Evolutionary conservation across 2,329 filamentous ascomycete genomes (phyloP).

Genomic region (Camillea tinctor): DNA sequence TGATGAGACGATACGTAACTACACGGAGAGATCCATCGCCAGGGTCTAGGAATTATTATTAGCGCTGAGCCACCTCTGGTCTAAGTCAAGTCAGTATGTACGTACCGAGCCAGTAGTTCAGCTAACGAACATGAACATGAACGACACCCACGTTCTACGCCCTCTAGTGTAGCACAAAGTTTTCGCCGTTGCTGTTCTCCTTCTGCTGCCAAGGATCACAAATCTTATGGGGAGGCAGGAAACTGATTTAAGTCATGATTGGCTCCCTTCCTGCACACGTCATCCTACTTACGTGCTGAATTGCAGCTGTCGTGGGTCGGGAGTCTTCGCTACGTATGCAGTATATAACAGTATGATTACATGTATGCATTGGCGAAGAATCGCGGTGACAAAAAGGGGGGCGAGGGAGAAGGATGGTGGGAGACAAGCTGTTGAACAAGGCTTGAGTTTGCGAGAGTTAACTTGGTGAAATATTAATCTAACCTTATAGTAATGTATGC

Average conservation of each 20-base stretch:
- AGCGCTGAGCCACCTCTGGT: neutral
- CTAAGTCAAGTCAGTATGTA: no score
- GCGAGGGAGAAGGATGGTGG: no score
- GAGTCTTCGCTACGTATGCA: slow-evolving; percentile 2
- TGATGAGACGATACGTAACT: neutral
- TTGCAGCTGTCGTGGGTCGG: slow-evolving; percentile 14
- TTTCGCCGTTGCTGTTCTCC: neutral
- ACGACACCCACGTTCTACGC: neutral
- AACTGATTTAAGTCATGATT: neutral
- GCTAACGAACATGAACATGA: neutral
- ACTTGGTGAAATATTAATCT: neutral
- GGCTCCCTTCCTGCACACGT: slow-evolving; percentile 12
- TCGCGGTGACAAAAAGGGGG: neutral
- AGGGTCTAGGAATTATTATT: neutral
- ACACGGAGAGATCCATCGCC: neutral
- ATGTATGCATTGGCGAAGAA: neutral
- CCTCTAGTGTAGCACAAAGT: neutral
- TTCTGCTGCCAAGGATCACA: neutral
- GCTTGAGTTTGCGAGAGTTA: neutral
- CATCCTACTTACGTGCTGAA: slow-evolving; percentile 9
- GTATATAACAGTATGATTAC: neutral
- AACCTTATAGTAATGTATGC: no score
- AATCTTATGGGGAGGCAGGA: slow-evolving; percentile 4
- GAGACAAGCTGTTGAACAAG: no score
- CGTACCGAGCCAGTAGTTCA: no score